These are phyloP conservation scores for Chaetomiaceae sp. DNA, from an alignment of 2,329 filamentous ascomycete species.

Conservation along the genomic window DNA sequence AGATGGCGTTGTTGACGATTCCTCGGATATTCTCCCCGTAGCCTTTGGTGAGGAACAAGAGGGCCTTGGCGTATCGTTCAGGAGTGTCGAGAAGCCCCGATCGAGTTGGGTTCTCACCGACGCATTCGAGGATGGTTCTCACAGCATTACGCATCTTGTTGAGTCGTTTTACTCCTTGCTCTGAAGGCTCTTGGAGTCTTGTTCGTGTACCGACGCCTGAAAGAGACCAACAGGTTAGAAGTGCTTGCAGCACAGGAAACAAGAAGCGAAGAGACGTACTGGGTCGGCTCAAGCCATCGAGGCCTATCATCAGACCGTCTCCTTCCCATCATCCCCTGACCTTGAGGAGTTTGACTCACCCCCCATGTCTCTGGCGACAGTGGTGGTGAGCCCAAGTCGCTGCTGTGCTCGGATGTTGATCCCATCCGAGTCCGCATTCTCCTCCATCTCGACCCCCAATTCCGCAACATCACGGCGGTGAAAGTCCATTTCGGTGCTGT, in stretches of 20 bases:
- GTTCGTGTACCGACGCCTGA: conserved; percentile 1
- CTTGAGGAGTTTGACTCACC: too few relatives aligned
- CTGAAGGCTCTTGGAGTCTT: not conserved
- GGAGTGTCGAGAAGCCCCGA: conserved; percentile 65
- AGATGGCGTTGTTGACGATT: conserved; percentile 89
- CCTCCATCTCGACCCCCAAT: too few relatives aligned
- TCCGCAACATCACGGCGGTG: too few relatives aligned
- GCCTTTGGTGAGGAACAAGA: conserved; percentile 93
- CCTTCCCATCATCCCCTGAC: too few relatives aligned
- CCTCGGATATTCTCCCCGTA: conserved; percentile 92
- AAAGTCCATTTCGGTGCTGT: too few relatives aligned
- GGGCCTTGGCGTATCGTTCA: conserved; percentile 85
- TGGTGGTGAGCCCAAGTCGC: too few relatives aligned
- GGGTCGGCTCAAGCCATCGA: conserved; percentile 59
- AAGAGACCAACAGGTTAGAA: not conserved
- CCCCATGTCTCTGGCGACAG: too few relatives aligned
- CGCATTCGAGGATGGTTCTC: conserved; percentile 61
- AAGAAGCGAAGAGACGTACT: conserved; percentile 20
- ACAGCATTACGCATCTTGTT: conserved; percentile 53
- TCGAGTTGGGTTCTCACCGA: conserved; percentile 63
- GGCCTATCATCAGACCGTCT: too few relatives aligned
- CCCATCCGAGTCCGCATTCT: too few relatives aligned
- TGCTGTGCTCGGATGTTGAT: too few relatives aligned
- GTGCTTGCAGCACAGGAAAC: not conserved
- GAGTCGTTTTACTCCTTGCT: conserved; percentile 41